These are phyloP conservation scores for Sclerotinia borealis DNA, from an alignment of 2,329 filamentous ascomycete genomes.

Conservation along the genomic window DNA sequence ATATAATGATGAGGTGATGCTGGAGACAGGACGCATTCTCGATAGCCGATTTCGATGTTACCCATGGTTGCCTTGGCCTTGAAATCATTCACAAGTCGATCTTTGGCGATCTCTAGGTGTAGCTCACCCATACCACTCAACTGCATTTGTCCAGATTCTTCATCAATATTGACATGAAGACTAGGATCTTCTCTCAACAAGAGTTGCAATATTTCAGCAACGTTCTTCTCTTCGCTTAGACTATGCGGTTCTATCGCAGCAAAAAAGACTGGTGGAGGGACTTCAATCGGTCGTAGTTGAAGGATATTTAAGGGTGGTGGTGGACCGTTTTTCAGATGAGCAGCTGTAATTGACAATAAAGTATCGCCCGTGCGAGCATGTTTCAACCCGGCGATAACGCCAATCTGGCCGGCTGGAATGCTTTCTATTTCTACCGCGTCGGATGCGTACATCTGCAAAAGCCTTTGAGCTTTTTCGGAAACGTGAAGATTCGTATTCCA, in stretches of 20 bases:
- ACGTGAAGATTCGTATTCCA: slow-evolving; percentile 82
- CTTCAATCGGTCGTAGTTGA: slow-evolving; percentile 79
- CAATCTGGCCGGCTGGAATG: slow-evolving; percentile 83
- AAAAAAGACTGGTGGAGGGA: slow-evolving; percentile 93
- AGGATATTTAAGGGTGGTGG: slow-evolving; percentile 64
- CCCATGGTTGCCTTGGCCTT: slow-evolving; percentile 82
- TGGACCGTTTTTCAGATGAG: slow-evolving; percentile 55
- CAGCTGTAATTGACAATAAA: slow-evolving; percentile 64
- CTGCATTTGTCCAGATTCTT: slow-evolving; percentile 88
- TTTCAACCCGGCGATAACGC: slow-evolving; percentile 85
- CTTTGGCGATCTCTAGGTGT: slow-evolving; percentile 86
- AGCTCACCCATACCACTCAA: slow-evolving; percentile 95
- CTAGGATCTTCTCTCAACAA: slow-evolving; percentile 90
- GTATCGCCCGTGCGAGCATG: slow-evolving; percentile 92
- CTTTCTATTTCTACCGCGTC: slow-evolving; percentile 79
- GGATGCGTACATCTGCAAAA: slow-evolving; percentile 84
- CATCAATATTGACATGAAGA: slow-evolving; percentile 74
- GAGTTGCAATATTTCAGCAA: slow-evolving; percentile 69
- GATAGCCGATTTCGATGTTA: slow-evolving; percentile 90
- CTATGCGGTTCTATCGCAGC: slow-evolving; percentile 83
- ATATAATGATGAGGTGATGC: slow-evolving; percentile 53
- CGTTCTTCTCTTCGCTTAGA: slow-evolving; percentile 69
- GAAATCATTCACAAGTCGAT: slow-evolving; percentile 82
- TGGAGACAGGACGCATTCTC: slow-evolving; percentile 64
- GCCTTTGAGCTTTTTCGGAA: slow-evolving; percentile 72